Percentiles rank a stretch among this genome's conserved stretches.
phyloP scores from a whole-genome alignment of 352 stramenopile species.

The Phytophthora boehmeriae region DNA sequence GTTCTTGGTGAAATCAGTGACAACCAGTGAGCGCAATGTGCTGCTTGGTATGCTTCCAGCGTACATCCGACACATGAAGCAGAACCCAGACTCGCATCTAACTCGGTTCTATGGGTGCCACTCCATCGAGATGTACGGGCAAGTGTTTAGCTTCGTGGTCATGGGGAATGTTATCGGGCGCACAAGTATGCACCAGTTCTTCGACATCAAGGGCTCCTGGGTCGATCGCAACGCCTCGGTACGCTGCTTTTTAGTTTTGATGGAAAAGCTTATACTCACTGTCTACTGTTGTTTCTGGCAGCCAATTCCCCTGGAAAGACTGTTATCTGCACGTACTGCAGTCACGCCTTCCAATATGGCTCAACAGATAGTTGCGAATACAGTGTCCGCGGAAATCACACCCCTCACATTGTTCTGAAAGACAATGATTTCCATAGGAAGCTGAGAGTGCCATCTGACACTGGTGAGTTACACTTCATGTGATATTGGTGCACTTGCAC shows the following conservation, averaged over 20 bases:
- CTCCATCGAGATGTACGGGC: constrained; percentile 90
- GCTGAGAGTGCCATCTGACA: constrained; percentile 70
- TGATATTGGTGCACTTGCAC: background rate
- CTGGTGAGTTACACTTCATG: constrained; percentile 21
- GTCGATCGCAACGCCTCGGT: constrained; percentile 85
- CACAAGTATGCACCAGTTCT: constrained; percentile 89
- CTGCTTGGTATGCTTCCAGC: constrained; percentile 82
- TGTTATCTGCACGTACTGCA: constrained; percentile 88
- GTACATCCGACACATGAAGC: constrained; percentile 86
- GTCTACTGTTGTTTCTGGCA: constrained; percentile 15
- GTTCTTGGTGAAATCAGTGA: constrained; percentile 91
- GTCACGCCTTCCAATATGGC: constrained; percentile 77
- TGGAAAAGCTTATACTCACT: constrained; percentile 1
- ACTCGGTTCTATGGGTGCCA: constrained; percentile 92
- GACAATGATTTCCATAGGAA: constrained; percentile 90
- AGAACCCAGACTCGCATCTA: constrained; percentile 78
- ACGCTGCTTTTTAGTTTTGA: constrained; percentile 4
- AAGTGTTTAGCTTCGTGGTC: constrained; percentile 90
- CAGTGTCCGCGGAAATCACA: constrained; percentile 78
- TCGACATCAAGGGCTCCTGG: constrained; percentile 92
- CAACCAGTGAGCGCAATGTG: constrained; percentile 73
- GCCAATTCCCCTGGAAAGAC: constrained; percentile 83
- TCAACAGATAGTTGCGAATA: constrained; percentile 74
- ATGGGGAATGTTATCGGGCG: constrained; percentile 90
- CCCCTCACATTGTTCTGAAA: constrained; percentile 81